These are phyloP conservation scores for Oryza meridionalis DNA, from an alignment of 176 grass and related monocot species.

Conservation along the genomic window DNA sequence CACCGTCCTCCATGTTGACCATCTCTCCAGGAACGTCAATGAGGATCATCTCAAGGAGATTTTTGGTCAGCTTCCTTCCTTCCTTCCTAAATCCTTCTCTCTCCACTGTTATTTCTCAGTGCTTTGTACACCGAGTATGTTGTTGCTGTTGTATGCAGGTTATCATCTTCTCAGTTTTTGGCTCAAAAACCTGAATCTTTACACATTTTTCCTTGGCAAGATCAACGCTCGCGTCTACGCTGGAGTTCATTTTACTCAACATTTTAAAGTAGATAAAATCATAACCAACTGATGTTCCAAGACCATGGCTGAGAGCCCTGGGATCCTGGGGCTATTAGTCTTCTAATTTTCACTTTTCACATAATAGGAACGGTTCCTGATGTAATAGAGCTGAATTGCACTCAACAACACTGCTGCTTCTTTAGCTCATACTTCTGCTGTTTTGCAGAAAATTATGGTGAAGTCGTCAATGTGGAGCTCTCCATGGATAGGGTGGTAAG, in stretches of 20 bases:
- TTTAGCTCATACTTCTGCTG: neutral
- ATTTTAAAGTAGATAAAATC: neutral
- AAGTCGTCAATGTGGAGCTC: slow-evolving; percentile 85
- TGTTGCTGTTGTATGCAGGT: neutral
- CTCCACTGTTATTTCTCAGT: neutral
- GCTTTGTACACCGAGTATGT: neutral
- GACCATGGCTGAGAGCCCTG: neutral
- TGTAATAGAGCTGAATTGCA: neutral
- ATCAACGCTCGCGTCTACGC: neutral
- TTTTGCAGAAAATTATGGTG: slow-evolving; percentile 73
- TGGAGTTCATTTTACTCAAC: neutral
- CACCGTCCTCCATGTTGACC: slow-evolving; percentile 76
- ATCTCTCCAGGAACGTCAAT: slow-evolving; percentile 84
- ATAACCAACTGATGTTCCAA: neutral
- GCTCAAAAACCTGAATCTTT: neutral
- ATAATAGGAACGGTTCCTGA: neutral
- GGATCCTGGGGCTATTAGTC: neutral
- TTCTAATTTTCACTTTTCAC: neutral
- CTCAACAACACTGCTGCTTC: neutral
- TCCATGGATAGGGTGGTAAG: slow-evolving; percentile 84
- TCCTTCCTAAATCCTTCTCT: neutral
- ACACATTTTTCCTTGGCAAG: neutral
- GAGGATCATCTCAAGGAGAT: slow-evolving; percentile 93
- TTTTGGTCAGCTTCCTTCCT: slow-evolving; percentile 58
- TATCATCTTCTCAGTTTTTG: neutral